Evolutionary conservation across 208 protist genomes (phyloP).

Genomic region (Porcisia hertigi): DNA sequence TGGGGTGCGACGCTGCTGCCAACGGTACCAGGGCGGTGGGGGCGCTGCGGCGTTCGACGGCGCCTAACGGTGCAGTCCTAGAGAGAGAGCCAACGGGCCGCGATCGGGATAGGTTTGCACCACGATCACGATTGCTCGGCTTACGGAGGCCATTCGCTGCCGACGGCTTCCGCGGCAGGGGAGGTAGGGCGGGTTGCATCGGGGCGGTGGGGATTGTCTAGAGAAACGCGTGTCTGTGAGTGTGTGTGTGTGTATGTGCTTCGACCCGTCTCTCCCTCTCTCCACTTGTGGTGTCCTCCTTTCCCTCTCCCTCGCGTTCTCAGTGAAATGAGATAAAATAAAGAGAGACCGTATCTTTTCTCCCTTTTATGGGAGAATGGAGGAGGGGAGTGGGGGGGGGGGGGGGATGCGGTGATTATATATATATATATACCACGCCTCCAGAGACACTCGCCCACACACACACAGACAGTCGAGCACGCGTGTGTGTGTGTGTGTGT

Average conservation of each 20-base stretch:
- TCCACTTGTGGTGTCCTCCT: too few relatives aligned
- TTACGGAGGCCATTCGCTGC: neutral
- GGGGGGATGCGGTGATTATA: too few relatives aligned
- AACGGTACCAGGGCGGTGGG: neutral
- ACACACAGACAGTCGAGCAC: too few relatives aligned
- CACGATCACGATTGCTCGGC: neutral
- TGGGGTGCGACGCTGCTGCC: neutral
- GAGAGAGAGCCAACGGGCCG: neutral
- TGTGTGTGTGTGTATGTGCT: neutral
- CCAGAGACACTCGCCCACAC: too few relatives aligned
- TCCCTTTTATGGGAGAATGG: too few relatives aligned
- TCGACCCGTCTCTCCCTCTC: too few relatives aligned
- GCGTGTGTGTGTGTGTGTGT: neutral
- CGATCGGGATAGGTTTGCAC: neutral
- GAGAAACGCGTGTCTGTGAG: neutral
- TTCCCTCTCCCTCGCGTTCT: too few relatives aligned
- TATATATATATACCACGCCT: too few relatives aligned
- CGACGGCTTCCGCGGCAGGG: slow-evolving; percentile 5
- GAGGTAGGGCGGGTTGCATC: neutral
- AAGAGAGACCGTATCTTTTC: too few relatives aligned
- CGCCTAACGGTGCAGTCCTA: slow-evolving; percentile 2
- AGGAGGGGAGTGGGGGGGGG: too few relatives aligned
- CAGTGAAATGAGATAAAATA: too few relatives aligned
- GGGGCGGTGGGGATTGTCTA: neutral
- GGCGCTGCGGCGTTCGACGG: neutral